Evolutionary conservation across 2,329 filamentous ascomycete species (phyloP), one percentile per base, ranked within the genome.

Genomic region (Xylaria hypoxylon): DNA sequence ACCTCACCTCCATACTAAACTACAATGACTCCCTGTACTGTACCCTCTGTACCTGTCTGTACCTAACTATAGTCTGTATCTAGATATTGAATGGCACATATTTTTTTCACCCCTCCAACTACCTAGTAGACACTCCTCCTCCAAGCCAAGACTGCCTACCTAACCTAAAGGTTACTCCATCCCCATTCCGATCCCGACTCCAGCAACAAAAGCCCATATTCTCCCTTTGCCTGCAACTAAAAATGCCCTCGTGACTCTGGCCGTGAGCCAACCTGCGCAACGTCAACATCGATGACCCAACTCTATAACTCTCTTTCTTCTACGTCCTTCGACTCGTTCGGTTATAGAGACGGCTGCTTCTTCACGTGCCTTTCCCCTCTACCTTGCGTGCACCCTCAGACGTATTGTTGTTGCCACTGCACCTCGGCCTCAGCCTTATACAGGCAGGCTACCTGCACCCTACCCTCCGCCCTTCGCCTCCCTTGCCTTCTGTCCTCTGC

Each of bases 191-290:
- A 65, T 59, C 40, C 62, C 65, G 24, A 65, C 61, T 59, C n/a
- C 45, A 68, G 65, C 65, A 67, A 64, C 35, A 62, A 44, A 44
- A 64, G 38, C 56, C 50, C 38, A 45, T 59, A 38, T 61, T 22
- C 26, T 28, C 59, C 57, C 61, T 61, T 64, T 53, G 61, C 47
- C 51, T 67, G 61, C 65, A 35, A 57, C 61, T 67, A 65, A 68
- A 63, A 59, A 62, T 65, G 65, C 15, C 65, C 65, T 65, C 62
- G 65, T 68, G 65, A 68, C 65, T 68, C 52, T n/a, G n/a, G 48
- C 10, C 44, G 31, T 59, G 45, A 55, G 55, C 50, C 62, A 42
- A 50, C 45, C 48, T 44, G 5, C 35, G 5, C 22, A 44, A 33
- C 22, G 22, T n/a, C 52, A 51, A 48, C 57, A 33, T 50, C 40